Base-by-base conservation (phyloP, 2,329 filamentous ascomycete genomes). In the Leptographium procerum region DNA sequence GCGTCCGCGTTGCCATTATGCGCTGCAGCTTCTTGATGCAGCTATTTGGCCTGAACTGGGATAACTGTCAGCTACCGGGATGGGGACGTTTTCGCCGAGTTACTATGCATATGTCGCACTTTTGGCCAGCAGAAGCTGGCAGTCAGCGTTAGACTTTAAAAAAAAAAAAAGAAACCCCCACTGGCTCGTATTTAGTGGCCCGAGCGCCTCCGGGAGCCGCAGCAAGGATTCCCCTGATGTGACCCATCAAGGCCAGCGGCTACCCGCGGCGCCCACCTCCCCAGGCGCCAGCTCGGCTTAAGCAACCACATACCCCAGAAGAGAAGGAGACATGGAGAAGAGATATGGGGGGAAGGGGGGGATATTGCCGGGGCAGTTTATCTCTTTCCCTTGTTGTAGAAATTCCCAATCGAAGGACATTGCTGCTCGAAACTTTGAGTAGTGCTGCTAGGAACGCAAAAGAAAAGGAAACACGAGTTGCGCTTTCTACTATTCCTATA, bases 201-300 rank as follows among this genome's bases (percentile, higher is more conserved):
- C 48, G 48, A 31, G 48, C 48, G 19, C 14, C 7, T 29, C 14
- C 16, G 28, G n/a, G 40, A 43, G 40, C 40, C 40, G 40, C 40
- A 43, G 40, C 40, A 43, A 6, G 40, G 40, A 8, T 40, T 43
- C 40, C 40, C 40, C 19, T 43, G 40, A 8, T 43, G 14, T 43
- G 40, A 19, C 40, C 40, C 40, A n/a, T 19, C n/a, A 43, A 55
- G 43, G 29, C 28, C n/a, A 13, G 64, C 55, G 69, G 69, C 40
- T 63, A 63, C 57, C 51, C 55, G 55, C 62, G 62, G 62, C 50
- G 56, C 47, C 9, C 6, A n/a, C 36, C 19, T 56, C 33, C 47
- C 55, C 55, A 24, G 34, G 47, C 19, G 40, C 29, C 31, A 56
- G 31, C 48, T 57, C 56, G 56, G 56, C 56, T 52, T 45, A 57